Base-by-base conservation (phyloP, 2,329 filamentous ascomycete genomes). In the Furcasterigmium sp. region DNA sequence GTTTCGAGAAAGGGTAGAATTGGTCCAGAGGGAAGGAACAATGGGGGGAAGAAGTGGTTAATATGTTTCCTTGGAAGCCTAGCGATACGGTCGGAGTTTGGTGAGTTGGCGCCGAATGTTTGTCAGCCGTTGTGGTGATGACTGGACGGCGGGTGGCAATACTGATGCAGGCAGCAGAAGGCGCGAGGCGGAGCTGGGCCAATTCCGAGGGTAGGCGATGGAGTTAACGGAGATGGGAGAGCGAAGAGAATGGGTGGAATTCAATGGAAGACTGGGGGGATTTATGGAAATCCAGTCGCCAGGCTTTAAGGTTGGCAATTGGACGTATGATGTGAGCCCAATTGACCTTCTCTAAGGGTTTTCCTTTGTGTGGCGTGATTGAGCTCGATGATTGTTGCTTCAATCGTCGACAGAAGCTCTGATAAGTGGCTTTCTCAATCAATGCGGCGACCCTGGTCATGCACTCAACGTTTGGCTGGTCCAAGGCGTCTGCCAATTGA, bases 141-240 rank as follows among this genome's bases (percentile, higher is more conserved):
- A 42, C 40, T 36, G 19, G 39, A 29, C 42, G 28, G 25, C 28
- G 43, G 38, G 48, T 50, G 48, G 46, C 48, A 39, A 46, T 34
- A 34, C n/a, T 34, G 3, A 34, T 17, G 30, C 30, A 34, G 30
- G 30, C 30, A 34, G 30, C 30, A 34, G 30, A 30, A n/a, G 30
- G 30, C 14, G n/a, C 8, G 30, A 7, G 30, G 30, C 20, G 40
- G 29, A 41, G 28, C 28, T 32, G 39, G 28, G 8, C 13, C 29
- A 25, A 42, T 14, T 21, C 40, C 30, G 40, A 42, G 20, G 29
- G 30, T 20, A 32, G 30, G 26, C 5, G 29, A 46, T 44, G 46
- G 43, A 46, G 46, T 38, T 49, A 49, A 42, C 46, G 46, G 48
- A 46, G 46, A 38, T 46, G 41, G 15, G 38, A 32, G 37, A n/a